A percentile compares a stretch with the other conserved stretches of the same genome.
phyloP scores from a whole-genome alignment of 371 early-diverging fungal species.

The Dinochytrium kinnereticum region DNA sequence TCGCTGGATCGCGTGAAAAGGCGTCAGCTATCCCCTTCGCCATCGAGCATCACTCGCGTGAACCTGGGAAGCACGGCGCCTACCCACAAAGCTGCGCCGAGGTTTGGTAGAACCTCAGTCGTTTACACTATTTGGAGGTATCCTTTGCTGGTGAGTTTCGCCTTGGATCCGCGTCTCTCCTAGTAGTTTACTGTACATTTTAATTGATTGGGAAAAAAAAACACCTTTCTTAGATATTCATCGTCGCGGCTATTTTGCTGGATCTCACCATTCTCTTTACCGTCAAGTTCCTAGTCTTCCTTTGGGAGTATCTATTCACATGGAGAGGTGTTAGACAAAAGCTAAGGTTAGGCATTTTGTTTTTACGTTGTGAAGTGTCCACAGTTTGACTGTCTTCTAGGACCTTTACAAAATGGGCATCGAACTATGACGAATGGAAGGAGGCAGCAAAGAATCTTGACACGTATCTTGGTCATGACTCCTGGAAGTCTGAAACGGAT shows the following conservation, averaged over 20 bases:
- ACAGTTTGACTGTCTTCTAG: not conserved
- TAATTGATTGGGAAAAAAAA: not conserved
- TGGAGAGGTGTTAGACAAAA: constrained; percentile 55
- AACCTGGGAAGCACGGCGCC: constrained; percentile 1
- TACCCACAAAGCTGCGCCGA: not conserved
- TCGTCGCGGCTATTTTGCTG: constrained; percentile 65
- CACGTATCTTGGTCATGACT: constrained; percentile 67
- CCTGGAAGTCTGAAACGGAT: constrained; percentile 72
- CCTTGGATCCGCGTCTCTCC: not conserved
- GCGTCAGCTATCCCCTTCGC: not conserved
- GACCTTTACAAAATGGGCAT: not conserved
- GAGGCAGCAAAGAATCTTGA: constrained; percentile 73
- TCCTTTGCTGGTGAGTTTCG: constrained; percentile 1
- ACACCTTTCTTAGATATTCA: constrained; percentile 53
- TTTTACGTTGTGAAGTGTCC: constrained; percentile 21
- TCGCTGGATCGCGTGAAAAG: not conserved
- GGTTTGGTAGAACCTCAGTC: not conserved
- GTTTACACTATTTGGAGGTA: constrained; percentile 7
- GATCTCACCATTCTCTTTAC: constrained; percentile 72
- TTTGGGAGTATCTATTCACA: constrained; percentile 74
- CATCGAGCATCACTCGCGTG: not conserved
- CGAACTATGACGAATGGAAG: constrained; percentile 73
- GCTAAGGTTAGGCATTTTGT: constrained; percentile 14
- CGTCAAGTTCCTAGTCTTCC: constrained; percentile 71
- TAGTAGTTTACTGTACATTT: not conserved